A percentile compares a stretch with the other conserved stretches of the same genome.
These are phyloP conservation scores for Pseudogymnoascus sp. DNA, from an alignment of 2,329 filamentous ascomycete genomes.

Conservation along the genomic window DNA sequence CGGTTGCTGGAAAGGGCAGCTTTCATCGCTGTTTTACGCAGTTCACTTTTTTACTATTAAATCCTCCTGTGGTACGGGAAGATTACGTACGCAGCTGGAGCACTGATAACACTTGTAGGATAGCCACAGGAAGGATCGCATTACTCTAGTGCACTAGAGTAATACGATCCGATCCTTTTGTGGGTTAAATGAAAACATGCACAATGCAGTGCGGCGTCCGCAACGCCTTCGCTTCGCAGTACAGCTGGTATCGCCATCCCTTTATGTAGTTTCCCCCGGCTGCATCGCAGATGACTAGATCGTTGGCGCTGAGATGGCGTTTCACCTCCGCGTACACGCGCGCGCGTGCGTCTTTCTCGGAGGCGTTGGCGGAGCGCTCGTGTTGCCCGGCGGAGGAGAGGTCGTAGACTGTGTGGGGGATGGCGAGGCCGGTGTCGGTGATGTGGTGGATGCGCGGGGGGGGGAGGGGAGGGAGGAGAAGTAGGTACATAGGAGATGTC, in stretches of 20 bases:
- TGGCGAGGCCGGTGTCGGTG: constrained; percentile 62
- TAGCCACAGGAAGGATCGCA: too few species aligned
- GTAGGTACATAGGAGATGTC: too few species aligned
- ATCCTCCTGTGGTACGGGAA: not conserved
- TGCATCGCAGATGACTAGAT: constrained; percentile 67
- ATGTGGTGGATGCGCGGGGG: constrained; percentile 66
- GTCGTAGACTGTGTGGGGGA: constrained; percentile 64
- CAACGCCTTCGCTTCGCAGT: constrained; percentile 75
- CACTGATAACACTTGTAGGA: not conserved
- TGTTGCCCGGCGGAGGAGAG: constrained; percentile 49
- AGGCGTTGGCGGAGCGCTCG: constrained; percentile 60
- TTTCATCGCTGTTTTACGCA: not conserved
- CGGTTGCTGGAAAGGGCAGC: not conserved
- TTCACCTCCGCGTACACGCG: constrained; percentile 71
- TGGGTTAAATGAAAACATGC: constrained; percentile 38
- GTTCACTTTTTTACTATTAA: not conserved
- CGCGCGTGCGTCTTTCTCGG: constrained; percentile 76
- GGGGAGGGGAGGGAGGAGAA: constrained; percentile 46
- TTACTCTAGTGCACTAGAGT: not conserved
- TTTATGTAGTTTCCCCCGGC: constrained; percentile 76
- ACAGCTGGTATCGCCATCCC: constrained; percentile 78
- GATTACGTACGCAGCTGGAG: not conserved
- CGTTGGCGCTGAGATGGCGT: constrained; percentile 59
- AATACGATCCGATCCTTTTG: not conserved
- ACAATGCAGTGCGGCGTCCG: constrained; percentile 68